Base-by-base conservation (phyloP, 768 basidiomycete species). In the Phlebiopsis flavidoalba region DNA sequence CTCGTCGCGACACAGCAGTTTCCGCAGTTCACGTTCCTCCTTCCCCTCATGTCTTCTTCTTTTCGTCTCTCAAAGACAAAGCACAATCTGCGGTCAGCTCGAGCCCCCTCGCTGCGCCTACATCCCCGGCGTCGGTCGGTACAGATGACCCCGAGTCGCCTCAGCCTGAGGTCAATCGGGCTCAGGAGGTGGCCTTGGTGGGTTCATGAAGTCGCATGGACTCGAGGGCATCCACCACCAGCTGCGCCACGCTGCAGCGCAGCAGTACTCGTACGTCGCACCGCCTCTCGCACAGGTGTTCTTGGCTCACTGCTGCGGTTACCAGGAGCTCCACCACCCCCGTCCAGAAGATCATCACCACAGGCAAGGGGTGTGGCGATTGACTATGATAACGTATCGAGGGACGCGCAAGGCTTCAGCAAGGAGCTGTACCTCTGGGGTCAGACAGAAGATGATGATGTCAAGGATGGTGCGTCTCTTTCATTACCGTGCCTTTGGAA, bases 401-500 rank as follows among this genome's bases (percentile, higher is more conserved):
- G 87, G 64, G 86, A 91, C 66, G 68, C 80, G 8, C 87, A 92
- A 69, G 74, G 81, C 0, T 84, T 87, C 69, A 90, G 89, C 79
- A 93, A 93, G 73, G 93, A 93, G 62, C 75, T 93, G 24, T 94
- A 91, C 66, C 83, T 82, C 14, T 94, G 91, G 91, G 91, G 92
- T 12, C 91, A 93, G 70, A 67, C 70, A 0, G 87, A 93, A 66
- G 71, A 74, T 5, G 78, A 81, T 19, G 92, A 94, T 76, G 62
- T 94, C 70, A 91, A 83, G 67, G 92, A 92, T 75, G 88, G 89
- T 86, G 58, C 49, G 80, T 53, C 35, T 60, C 36, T 43, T 43
- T 43, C 40, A 43, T 43, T 43, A 43, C 40, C 4, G 40, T 43
- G 40, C 40, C 37, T 43, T 2, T 43, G 10, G 40, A 17, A 43